phyloP scores from a whole-genome alignment of 2,329 filamentous ascomycete species.

The Trichoderma simmonsii region DNA sequence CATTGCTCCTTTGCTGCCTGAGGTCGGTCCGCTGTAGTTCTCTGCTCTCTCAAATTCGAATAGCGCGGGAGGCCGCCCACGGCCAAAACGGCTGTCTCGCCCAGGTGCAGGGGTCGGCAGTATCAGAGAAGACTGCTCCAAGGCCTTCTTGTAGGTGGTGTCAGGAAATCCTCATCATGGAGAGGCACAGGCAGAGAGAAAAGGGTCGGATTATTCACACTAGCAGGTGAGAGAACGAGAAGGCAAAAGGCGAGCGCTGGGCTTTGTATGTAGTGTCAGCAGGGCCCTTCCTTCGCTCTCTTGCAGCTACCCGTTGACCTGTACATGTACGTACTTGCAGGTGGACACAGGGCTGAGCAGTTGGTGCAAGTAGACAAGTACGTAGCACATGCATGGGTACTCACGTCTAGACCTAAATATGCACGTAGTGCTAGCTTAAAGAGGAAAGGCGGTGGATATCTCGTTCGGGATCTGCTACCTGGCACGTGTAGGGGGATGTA shows the following conservation, averaged over 20 bases:
- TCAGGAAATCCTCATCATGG: constrained; percentile 15
- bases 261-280: constrained; percentile 8
- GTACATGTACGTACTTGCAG: neutral
- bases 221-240: neutral
- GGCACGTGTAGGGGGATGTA: neutral
- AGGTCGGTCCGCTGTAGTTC: neutral
- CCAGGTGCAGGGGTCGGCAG: neutral
- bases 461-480: neutral
- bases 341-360: constrained; percentile 16
- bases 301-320: neutral
- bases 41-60: neutral
- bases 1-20: constrained; percentile 12
- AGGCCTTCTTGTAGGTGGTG: neutral
- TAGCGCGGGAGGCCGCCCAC: constrained; percentile 19
- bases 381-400: neutral
- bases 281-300: constrained; percentile 9
- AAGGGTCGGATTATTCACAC: neutral
- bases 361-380: neutral
- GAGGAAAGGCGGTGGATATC: neutral
- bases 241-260: neutral
- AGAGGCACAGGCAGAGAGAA: neutral
- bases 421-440: neutral
- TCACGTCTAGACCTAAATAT: neutral
- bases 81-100: constrained; percentile 2
- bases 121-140: neutral